These are phyloP conservation scores for Micromonas pusilla DNA, from an alignment of 139 green algal genomes.

Conservation along the genomic window DNA sequence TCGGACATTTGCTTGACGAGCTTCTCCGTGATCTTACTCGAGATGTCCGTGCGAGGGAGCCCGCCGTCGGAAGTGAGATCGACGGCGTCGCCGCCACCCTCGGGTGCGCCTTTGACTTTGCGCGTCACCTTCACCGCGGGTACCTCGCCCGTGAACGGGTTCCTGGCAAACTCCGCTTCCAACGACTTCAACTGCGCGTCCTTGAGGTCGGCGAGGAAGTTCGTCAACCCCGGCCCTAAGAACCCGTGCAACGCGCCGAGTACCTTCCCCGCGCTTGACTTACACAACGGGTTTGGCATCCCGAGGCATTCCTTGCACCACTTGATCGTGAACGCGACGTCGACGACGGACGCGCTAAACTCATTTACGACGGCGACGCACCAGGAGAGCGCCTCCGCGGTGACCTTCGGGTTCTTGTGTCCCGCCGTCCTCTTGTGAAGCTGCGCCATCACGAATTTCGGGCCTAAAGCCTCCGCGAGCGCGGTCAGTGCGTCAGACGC, in stretches of 20 bases:
- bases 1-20: constrained; percentile 39
- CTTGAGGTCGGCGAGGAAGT: constrained; percentile 75
- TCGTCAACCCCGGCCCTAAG: constrained; percentile 38
- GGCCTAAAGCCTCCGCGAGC: constrained; percentile 71
- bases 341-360: constrained; percentile 68
- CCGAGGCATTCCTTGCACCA: constrained; percentile 66
- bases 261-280: constrained; percentile 63
- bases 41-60: constrained; percentile 70
- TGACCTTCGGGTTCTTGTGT: constrained; percentile 95
- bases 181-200: constrained; percentile 80
- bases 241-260: constrained; percentile 62
- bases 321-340: constrained; percentile 61
- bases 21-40: constrained; percentile 20
- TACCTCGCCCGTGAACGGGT: constrained; percentile 54
- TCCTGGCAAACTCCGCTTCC: constrained; percentile 75
- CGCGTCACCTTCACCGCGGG: neutral
- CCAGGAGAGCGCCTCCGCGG: constrained; percentile 71
- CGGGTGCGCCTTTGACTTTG: neutral
- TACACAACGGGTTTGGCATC: constrained; percentile 66
- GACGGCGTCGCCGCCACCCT: neutral
- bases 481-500: constrained; percentile 55
- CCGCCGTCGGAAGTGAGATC: neutral
- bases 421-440: constrained; percentile 61
- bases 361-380: constrained; percentile 64
- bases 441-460: constrained; percentile 68